Base-by-base conservation (phyloP, 768 basidiomycete species). In the Pisolithus marmoratus region DNA sequence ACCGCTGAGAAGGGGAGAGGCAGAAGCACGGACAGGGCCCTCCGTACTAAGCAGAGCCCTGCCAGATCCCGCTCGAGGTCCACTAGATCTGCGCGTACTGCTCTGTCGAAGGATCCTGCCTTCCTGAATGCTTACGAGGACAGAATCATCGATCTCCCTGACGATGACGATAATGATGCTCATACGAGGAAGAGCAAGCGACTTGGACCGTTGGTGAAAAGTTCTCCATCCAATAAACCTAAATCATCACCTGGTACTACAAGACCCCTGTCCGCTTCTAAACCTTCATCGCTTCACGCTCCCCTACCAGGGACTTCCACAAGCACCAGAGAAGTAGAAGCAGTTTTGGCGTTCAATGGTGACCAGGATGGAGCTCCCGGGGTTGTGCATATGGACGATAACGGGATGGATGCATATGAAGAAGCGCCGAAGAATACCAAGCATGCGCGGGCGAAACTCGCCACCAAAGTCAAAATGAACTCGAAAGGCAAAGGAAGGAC, bases 301-400 rank as follows among this genome's bases (percentile, higher is more conserved):
- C 40, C 36, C 9, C 54, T 55, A 43, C 43, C 37, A 3, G 40
- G 56, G 20, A 61, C 63, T 26, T 60, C 49, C 34, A 58, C 51
- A 23, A 65, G 59, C 26, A 60, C 56, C 23, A 48, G 46, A 46
- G 68, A 70, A 46, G 65, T 60, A 8, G 68, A 68, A 38, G 58
- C 61, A n/a, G 57, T 46, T 5, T 53, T 65, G 5, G 51, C 52
- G 11, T 17, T 56, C 17, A 48, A 53, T 20, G 55, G 54, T 8
- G 55, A 53, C 14, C 65, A 34, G 0, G 50, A 56, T 22, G 40
- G 15, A n/a, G 14, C 29, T 12, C 4, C 23, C 51, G 38, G 40
- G 20, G n/a, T 14, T 38, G 43, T 22, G 22, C 6, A 24, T 22
- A 2, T 22, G 4, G 45, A 29, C 8, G 31, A 47, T 6, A 49